Evolutionary conservation across 495 filamentous ascomycete genomes (phyloP), one percentile per base, ranked within the genome.

Genomic region (Penicillium taxi): DNA sequence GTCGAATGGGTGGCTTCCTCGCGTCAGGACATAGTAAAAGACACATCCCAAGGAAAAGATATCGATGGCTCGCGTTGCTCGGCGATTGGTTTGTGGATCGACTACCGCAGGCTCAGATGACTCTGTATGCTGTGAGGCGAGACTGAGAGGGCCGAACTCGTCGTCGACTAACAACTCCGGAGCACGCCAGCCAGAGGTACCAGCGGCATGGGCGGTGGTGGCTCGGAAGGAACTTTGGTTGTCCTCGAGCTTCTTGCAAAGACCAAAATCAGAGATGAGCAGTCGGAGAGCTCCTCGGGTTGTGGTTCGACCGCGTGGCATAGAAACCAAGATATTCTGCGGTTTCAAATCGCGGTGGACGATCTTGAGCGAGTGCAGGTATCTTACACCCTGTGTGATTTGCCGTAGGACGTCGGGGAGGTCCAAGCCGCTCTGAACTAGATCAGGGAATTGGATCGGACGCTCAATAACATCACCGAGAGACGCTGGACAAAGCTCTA

Each of bases 271-370:
- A 1, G 93, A 96, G 22, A 98, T 94, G 7, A 96, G 77, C 3
- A 96, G 67, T 11, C 90, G 83, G n/a, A 67, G 45, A 6, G 59
- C 53, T n/a, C n/a, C n/a, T 7, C 49, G 47, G 1, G 52, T 42
- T 0, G 55, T 41, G 1, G 45, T 50, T 22, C 66, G 64, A 9
- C 63, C 64, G 6, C 66, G 59, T 3, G 64, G 64, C 66, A 58
- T 77, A 62, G 62, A 69, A 32, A 94, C 86, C 0, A 98, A 71
- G 29, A 96, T 95, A 48, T 98, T 98, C 50, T 96, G 91, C 1
- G 91, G 91, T 55, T 98, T 98, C 47, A 98, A 70, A 58, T 98
- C 91, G 32, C 91, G 84, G 57, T 98, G 91, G 9, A 98, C 93
- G 47, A 98, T 95, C 35, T 93, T 82, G 28, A 96, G 72, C 9